Conservation (phyloP, 139 green algal species). For the Zygnema circumcarinatum region DNA sequence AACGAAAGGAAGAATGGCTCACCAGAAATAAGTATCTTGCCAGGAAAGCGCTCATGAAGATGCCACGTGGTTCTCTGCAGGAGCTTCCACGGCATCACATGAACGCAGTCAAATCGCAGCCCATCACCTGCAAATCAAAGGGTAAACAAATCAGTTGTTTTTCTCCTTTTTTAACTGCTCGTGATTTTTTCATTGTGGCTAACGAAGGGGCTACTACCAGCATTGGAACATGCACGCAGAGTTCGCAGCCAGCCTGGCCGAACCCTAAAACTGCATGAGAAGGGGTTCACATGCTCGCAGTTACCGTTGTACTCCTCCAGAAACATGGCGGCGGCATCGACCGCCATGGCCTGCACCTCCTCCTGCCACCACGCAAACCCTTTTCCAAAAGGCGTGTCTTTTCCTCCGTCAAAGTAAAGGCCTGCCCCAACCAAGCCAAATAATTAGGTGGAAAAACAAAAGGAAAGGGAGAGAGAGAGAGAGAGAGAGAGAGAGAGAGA, state of each 20-base stretch:
- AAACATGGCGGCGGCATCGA: conserved; percentile 48
- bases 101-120: conserved; percentile 74
- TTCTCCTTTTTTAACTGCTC: no score
- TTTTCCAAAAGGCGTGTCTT: conserved; percentile 71
- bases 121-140: conserved; percentile 67
- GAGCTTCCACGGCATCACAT: conserved; percentile 70
- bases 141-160: conserved; percentile 1
- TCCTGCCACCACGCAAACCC: conserved; percentile 72
- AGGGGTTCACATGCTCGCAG: no score
- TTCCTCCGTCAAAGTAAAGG: conserved; percentile 74
- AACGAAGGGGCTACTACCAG: no score
- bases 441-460: neutral
- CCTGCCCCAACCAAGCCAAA: conserved; percentile 60
- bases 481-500: neutral
- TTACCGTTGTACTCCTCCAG: conserved; percentile 64
- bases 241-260: no score
- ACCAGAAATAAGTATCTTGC: conserved; percentile 68
- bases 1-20: neutral
- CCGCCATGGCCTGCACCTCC: conserved; percentile 66
- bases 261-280: no score
- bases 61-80: conserved; percentile 66
- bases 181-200: no score
- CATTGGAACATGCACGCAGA: no score
- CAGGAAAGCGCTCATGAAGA: conserved; percentile 64
- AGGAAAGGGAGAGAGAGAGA: conserved; percentile 1